phyloP scores from a whole-genome alignment of 2,329 filamentous ascomycete genomes.

The Penicillium frequentans region DNA sequence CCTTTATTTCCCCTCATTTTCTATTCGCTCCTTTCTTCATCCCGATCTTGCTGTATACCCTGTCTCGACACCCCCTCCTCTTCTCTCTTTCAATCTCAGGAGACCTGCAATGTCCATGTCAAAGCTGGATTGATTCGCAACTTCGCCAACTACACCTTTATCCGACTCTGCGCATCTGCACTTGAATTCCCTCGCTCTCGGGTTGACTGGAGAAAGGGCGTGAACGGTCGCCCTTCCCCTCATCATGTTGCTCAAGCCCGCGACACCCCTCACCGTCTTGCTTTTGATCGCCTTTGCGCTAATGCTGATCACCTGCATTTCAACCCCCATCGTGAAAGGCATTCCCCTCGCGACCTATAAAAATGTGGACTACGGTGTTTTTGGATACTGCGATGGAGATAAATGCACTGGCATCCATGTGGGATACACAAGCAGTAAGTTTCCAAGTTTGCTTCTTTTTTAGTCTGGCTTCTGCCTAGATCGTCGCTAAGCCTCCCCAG shows the following conservation, averaged over 20 bases:
- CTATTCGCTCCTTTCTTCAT: not conserved
- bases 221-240: constrained; percentile 9
- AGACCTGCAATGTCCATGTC: constrained; percentile 13
- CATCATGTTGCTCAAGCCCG: constrained; percentile 77
- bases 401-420: constrained; percentile 73
- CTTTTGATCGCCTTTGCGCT: constrained; percentile 83
- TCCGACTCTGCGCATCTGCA: not conserved
- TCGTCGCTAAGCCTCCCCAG: constrained; percentile 18
- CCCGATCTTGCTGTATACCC: not conserved
- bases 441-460: constrained; percentile 6
- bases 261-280: constrained; percentile 84
- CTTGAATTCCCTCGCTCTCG: constrained; percentile 7
- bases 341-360: constrained; percentile 80
- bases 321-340: constrained; percentile 80
- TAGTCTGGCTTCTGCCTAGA: constrained; percentile 13
- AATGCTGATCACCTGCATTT: constrained; percentile 83
- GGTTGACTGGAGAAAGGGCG: constrained; percentile 1
- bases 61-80: not conserved
- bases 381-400: constrained; percentile 74
- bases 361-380: constrained; percentile 83
- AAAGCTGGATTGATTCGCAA: constrained; percentile 12
- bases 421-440: constrained; percentile 81
- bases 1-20: constrained; percentile 3
- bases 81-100: constrained; percentile 4
- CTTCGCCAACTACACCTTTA: not conserved